Evolutionary conservation across 345 rosid genomes (phyloP).

Genomic region (Sisymbrium irio): DNA sequence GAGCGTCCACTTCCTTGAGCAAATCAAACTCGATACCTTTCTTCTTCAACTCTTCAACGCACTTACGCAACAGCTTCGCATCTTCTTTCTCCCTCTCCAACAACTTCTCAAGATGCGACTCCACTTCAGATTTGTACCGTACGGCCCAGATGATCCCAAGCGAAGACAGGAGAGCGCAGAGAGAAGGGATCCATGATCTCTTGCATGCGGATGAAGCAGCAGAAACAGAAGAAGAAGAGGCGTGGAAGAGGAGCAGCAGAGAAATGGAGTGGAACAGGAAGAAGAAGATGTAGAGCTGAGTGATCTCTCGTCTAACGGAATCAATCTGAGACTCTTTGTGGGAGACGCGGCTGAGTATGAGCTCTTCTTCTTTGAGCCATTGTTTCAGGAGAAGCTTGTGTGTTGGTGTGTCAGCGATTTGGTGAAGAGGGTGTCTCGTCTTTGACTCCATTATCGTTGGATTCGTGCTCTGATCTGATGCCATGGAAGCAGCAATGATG

Average conservation of each 20-base stretch:
- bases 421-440: conserved; percentile 74
- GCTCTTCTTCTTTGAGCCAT: conserved; percentile 93
- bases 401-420: conserved; percentile 82
- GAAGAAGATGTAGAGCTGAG: conserved; percentile 81
- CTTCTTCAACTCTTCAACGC: conserved; percentile 90
- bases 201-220: conserved; percentile 35
- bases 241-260: conserved; percentile 73
- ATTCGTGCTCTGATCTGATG: conserved; percentile 46
- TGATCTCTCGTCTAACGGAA: conserved; percentile 63
- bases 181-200: conserved; percentile 82
- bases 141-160: conserved; percentile 84
- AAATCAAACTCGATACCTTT: conserved; percentile 90
- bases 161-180: conserved; percentile 68
- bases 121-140: conserved; percentile 74
- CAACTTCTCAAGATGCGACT: conserved; percentile 71
- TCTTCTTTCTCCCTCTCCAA: conserved; percentile 91
- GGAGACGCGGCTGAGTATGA: conserved; percentile 65
- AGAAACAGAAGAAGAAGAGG: conserved; percentile 31
- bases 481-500: conserved; percentile 37
- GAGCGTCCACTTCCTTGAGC: conserved; percentile 88
- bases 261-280: conserved; percentile 84
- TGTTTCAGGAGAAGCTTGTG: conserved; percentile 95
- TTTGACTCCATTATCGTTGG: conserved; percentile 55
- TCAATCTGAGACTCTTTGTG: conserved; percentile 86
- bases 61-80: conserved; percentile 64